Base-by-base conservation (phyloP, 306 rosid genomes). In the Oemleria cerasiformis region DNA sequence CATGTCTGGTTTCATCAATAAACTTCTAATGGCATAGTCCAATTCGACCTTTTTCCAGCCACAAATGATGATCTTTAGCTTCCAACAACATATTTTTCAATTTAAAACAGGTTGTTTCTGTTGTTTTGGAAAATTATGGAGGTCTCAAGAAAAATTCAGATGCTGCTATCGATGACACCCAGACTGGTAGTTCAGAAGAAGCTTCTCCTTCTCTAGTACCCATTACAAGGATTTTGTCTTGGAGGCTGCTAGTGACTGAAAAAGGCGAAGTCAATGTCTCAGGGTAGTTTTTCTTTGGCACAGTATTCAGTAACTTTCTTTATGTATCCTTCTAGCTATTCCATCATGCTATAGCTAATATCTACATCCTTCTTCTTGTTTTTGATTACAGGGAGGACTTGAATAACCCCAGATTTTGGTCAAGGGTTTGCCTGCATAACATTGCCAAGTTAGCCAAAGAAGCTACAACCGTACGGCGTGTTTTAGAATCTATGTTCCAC, bases 391-490 rank as follows among this genome's bases (percentile, higher is more conserved):
- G 91, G 74, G 94, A 86, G 64, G 81, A 82, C 56, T 56, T 75
- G 53, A 58, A 9, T 23, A 82, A 70, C 49, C 87, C 94, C 25
- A 75, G 74, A 75, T 82, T 84, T 77, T 88, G 94, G 94, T 88
- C 94, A 63, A 78, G 82, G 78, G 83, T 82, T 73, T 86, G 94
- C 85, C 59, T 88, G 65, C 77, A 77, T 65, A 85, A 88, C 77
- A 88, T 88, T 86, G 88, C 90, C 20, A 85, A 83, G 81, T 85
- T 88, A 78, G 90, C 93, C 70, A 88, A 85, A 84, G 93, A 88
- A 76, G 93, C 90, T 77, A 83, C 90, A 64, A 85, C 93, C 62
- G 84, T 88, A 41, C 77, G 90, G 48, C 84, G 90, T 58, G 93
- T 88, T 34, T 68, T 85, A 70, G 93, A 88, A 10, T 85, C 87